Conservation (phyloP, 1,139 yeast genomes). For the Sugiyamaella pinicola region DNA sequence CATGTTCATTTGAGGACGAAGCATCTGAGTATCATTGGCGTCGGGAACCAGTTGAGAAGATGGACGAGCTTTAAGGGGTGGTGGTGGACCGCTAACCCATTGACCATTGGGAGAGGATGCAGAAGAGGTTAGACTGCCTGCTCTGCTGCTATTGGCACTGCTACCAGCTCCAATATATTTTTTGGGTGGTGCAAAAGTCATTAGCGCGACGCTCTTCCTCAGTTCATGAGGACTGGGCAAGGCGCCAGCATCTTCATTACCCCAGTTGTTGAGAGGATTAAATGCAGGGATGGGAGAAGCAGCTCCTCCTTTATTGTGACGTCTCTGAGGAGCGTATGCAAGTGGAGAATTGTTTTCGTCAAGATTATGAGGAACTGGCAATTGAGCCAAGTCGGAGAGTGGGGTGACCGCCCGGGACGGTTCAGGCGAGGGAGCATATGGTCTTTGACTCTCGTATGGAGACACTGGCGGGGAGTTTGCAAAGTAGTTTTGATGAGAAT, state of each 20-base stretch:
- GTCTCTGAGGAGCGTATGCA: constrained; percentile 38
- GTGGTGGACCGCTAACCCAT: constrained; percentile 8
- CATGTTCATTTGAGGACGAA: constrained; percentile 39
- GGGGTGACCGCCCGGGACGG: constrained; percentile 27
- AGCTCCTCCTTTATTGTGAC: constrained; percentile 26
- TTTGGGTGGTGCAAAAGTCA: constrained; percentile 40
- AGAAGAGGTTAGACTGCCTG: constrained; percentile 22
- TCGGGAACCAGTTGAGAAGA: constrained; percentile 34
- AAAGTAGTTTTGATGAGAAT: constrained; percentile 5
- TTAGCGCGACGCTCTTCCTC: constrained; percentile 38
- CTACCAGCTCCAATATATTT: constrained; percentile 30
- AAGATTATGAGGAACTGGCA: constrained; percentile 42
- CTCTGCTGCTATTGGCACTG: constrained; percentile 24
- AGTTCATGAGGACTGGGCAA: constrained; percentile 41
- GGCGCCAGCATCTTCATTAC: constrained; percentile 20
- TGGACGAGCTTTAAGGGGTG: constrained; percentile 20
- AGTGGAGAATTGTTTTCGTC: constrained; percentile 37
- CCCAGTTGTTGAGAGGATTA: constrained; percentile 30
- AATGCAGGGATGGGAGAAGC: constrained; percentile 30
- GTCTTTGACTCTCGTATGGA: constrained; percentile 2
- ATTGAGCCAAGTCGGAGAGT: constrained; percentile 32
- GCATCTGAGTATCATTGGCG: constrained; percentile 30
- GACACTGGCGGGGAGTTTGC: constrained; percentile 3
- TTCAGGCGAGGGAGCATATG: constrained; percentile 14
- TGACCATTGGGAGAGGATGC: constrained; percentile 13